Evolutionary conservation across 1,284 basidiomycete genomes (phyloP), one percentile per base, ranked within the genome.

Genomic region (Trichosporon coremiiforme): DNA sequence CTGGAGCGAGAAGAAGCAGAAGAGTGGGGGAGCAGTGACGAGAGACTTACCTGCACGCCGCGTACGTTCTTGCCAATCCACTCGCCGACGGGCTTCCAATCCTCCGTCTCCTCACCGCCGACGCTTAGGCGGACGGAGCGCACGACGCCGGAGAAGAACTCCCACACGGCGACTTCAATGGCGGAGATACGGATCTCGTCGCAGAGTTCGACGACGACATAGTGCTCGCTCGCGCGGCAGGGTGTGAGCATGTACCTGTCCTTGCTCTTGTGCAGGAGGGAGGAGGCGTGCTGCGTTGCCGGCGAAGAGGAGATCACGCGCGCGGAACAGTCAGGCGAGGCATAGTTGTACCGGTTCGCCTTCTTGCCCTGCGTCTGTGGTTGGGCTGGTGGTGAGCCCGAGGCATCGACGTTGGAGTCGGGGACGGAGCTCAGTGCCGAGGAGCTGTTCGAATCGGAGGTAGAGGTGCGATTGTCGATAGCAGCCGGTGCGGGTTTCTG

Each of bases 241-340:
- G 96, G 96, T 67, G 92, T 94, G 73, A 98, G 90, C 96, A 99
- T 97, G 86, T 99, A 99, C 73, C 90, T 86, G 83, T 99, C 96
- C 80, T 91, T 91, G 84, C 95, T 95, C 66, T 90, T 91, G 65
- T 91, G 91, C 2, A 99, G 87, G 69, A 99, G 92, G 0, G 91
- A 88, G 0, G 90, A 89, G 0, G 94, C 86, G 1, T 93, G 94
- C 77, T 95, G 95, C 60, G 95, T 91, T 0, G 88, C 87, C 33
- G 89, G 88, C 78, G 95, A 94, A 0, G 93, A 87, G 2, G 88
- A 87, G 82, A 97, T 94, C 17, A 98, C 90, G 2, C 94, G 90
- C 1, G 95, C 95, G 0, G 93, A 94, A 79, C 96, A 99, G 82
- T 98, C 96, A 71, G 91, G 82, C 53, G 90, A 91, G 38, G 96